Conservation (phyloP, 2,329 filamentous ascomycete species). For the Claviceps africana region DNA sequence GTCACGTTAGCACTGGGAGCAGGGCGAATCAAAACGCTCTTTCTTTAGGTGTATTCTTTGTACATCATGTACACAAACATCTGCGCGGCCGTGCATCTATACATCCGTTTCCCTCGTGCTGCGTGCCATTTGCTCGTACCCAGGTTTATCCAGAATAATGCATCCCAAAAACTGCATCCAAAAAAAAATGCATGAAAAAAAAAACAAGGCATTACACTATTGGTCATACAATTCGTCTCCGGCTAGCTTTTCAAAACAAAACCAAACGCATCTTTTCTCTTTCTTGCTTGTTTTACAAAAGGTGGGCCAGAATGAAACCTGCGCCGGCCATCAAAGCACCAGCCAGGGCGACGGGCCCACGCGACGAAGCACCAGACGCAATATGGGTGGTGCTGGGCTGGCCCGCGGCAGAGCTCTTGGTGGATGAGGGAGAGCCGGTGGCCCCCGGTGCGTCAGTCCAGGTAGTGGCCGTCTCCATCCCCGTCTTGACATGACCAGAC, state of each 20-base stretch:
- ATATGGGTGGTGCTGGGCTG: not conserved
- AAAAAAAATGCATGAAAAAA: no score
- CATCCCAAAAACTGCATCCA: no score
- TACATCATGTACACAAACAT: no score
- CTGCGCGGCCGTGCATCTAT: no score
- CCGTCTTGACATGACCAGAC: slow-evolving; percentile 8
- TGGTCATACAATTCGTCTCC: no score
- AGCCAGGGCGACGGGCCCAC: slow-evolving; percentile 12
- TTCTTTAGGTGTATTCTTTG: no score
- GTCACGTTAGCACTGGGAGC: no score
- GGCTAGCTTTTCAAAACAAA: not conserved
- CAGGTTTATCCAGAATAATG: no score
- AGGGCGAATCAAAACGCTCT: no score
- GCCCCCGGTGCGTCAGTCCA: slow-evolving; percentile 5
- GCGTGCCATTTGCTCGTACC: no score
- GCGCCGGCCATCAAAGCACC: slow-evolving; percentile 15
- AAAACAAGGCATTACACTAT: no score
- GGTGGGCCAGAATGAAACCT: slow-evolving; percentile 16
- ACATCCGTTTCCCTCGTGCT: no score
- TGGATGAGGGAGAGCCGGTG: not conserved
- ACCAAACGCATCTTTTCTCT: not conserved
- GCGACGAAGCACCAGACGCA: slow-evolving; percentile 15
- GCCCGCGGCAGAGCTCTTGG: not conserved
- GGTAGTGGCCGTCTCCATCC: slow-evolving; percentile 9
- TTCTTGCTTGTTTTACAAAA: slow-evolving; percentile 6